Evolutionary conservation across 305 asterid species (phyloP).

Genomic region (Fraxinus nigra): DNA sequence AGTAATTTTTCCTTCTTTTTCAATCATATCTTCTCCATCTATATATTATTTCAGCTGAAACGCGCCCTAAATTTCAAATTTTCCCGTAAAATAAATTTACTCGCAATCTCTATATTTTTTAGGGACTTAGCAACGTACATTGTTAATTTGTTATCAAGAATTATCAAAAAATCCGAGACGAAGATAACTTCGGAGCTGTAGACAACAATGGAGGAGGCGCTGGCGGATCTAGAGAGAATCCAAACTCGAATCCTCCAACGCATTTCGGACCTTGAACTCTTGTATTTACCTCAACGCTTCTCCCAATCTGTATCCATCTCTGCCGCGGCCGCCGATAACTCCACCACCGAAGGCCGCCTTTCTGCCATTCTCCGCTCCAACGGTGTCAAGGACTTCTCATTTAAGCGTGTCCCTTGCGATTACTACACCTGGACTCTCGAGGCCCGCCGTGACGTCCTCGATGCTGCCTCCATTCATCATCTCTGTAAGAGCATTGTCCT

Average conservation of each 20-base stretch:
- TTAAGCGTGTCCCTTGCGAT: conserved; percentile 75
- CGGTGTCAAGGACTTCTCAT: conserved; percentile 58
- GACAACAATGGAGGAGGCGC: conserved; percentile 32
- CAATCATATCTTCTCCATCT: no score
- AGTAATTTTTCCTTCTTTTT: no score
- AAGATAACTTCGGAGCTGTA: background rate
- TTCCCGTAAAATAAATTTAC: no score
- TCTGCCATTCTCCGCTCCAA: conserved; percentile 57
- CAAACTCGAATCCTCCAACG: conserved; percentile 67
- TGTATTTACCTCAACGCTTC: conserved; percentile 31
- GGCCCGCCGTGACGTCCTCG: conserved; percentile 71
- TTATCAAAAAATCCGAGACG: background rate
- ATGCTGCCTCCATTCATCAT: conserved; percentile 73
- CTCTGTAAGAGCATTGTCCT: conserved; percentile 92
- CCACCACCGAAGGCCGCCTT: conserved; percentile 72
- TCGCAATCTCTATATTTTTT: no score
- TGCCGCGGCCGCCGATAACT: conserved; percentile 27
- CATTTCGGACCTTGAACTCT: conserved; percentile 56
- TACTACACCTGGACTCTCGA: conserved; percentile 77
- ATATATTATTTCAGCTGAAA: no score
- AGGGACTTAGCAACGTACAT: background rate
- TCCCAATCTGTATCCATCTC: conserved; percentile 30
- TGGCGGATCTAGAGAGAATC: conserved; percentile 56
- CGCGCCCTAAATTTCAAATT: no score
- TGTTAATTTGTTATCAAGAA: background rate